A percentile compares a stretch with the other conserved stretches of the same genome.
Evolutionary conservation across 345 rosid species (phyloP).

Genomic region (Noccaea caerulescens): DNA sequence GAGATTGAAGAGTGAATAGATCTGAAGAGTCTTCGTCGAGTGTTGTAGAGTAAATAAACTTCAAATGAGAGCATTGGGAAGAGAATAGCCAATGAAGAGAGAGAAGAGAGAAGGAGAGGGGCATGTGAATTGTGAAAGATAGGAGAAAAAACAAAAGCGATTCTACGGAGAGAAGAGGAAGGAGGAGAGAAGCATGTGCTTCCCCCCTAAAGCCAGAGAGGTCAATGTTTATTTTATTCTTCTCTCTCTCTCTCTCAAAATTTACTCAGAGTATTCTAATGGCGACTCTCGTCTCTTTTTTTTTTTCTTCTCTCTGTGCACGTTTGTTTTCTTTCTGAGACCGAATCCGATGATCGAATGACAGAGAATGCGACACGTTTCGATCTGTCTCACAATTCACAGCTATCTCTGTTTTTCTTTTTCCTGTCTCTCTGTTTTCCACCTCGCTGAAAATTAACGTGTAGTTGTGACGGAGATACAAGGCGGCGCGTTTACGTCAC

Average conservation of each 20-base stretch:
- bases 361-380: conserved; percentile 38
- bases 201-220: conserved; percentile 51
- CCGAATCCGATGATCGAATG: conserved; percentile 38
- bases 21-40: conserved; percentile 46
- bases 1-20: conserved; percentile 45
- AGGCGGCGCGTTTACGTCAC: conserved; percentile 35
- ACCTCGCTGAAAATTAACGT: neutral
- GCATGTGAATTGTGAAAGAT: conserved; percentile 60
- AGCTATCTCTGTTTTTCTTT: neutral
- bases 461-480: neutral
- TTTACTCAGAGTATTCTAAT: conserved; percentile 27
- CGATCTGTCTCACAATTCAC: conserved; percentile 9
- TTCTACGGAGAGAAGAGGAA: conserved; percentile 31
- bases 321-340: conserved; percentile 43
- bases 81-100: conserved; percentile 24
- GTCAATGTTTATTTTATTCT: conserved; percentile 62
- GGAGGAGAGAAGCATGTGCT: conserved; percentile 53
- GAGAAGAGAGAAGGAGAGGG: conserved; percentile 41
- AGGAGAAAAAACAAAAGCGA: conserved; percentile 31
- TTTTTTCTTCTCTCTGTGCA: conserved; percentile 32
- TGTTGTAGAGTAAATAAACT: conserved; percentile 48
- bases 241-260: neutral
- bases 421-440: neutral
- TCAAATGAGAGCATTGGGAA: conserved; percentile 46
- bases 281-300: conserved; percentile 30